A percentile compares a stretch with the other conserved stretches of the same genome.
phyloP scores from a whole-genome alignment of 495 filamentous ascomycete genomes.

The Oidiodendron maius region DNA sequence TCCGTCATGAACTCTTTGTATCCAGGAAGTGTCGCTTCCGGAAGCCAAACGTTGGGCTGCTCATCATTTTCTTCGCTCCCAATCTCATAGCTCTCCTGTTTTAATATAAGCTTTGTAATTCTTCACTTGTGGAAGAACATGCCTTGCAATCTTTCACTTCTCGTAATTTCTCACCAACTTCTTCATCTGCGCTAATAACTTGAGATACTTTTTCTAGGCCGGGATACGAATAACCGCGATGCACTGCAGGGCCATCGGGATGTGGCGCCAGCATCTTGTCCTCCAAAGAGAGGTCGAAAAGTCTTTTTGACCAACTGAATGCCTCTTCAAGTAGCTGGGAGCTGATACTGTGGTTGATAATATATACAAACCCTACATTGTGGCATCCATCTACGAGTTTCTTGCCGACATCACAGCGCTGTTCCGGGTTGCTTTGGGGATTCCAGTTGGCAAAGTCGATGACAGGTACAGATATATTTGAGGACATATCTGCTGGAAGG shows the following conservation, averaged over 20 bases:
- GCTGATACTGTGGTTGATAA: slow-evolving; percentile 48
- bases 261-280: slow-evolving; percentile 51
- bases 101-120: not conserved
- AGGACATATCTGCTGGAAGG: too few species aligned
- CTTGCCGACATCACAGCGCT: slow-evolving; percentile 36
- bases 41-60: slow-evolving; percentile 63
- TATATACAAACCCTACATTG: slow-evolving; percentile 54
- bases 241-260: slow-evolving; percentile 47
- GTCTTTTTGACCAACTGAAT: slow-evolving; percentile 44
- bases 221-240: slow-evolving; percentile 62
- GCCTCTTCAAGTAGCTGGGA: slow-evolving; percentile 41
- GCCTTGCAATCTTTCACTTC: slow-evolving; percentile 29
- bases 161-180: slow-evolving; percentile 32
- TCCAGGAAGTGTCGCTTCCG: slow-evolving; percentile 49
- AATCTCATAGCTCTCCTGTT: slow-evolving; percentile 61
- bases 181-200: slow-evolving; percentile 43
- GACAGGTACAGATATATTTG: too few species aligned
- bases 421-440: slow-evolving; percentile 17
- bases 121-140: not conserved
- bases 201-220: slow-evolving; percentile 63
- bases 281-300: slow-evolving; percentile 29
- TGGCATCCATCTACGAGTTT: slow-evolving; percentile 47
- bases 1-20: slow-evolving; percentile 52
- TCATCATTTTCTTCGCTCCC: slow-evolving; percentile 48
- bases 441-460: slow-evolving; percentile 41